A percentile compares a stretch with the other conserved stretches of the same genome.
Conservation (phyloP, 2,329 filamentous ascomycete genomes). For the Rosellinia necatrix region DNA sequence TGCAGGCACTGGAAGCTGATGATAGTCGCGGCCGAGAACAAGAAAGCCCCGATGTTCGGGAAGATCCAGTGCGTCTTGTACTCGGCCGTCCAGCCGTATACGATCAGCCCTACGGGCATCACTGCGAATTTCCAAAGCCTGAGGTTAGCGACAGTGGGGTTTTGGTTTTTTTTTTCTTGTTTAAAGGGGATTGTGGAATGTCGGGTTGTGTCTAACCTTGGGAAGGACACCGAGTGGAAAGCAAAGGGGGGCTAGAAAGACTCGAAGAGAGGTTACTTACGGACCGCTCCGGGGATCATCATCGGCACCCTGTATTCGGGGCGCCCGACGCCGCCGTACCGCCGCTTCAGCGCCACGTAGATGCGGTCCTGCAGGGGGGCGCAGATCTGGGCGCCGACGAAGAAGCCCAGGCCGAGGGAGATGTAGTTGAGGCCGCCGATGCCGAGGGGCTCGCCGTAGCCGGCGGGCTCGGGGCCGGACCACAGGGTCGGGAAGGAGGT, state of each 20-base stretch:
- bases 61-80: conserved; percentile 50
- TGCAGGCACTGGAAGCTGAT: conserved; percentile 52
- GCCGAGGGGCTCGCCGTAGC: conserved; percentile 42
- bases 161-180: too few species aligned
- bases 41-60: conserved; percentile 49
- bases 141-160: too few species aligned
- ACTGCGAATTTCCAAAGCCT: too few species aligned
- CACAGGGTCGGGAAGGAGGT: conserved; percentile 53
- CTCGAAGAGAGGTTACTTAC: too few species aligned
- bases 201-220: too few species aligned
- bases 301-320: conserved; percentile 51
- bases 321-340: conserved; percentile 43
- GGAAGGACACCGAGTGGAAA: too few species aligned
- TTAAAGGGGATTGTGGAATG: too few species aligned
- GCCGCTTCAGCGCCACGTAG: conserved; percentile 49
- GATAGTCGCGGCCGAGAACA: conserved; percentile 47
- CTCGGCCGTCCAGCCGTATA: conserved; percentile 54
- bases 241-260: too few species aligned
- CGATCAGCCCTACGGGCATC: conserved; percentile 49
- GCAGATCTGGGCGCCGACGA: conserved; percentile 46
- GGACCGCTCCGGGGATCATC: conserved; percentile 47
- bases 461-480: conserved; percentile 37
- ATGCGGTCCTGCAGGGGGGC: conserved; percentile 52
- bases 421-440: conserved; percentile 46
- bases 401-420: conserved; percentile 43